A percentile compares a stretch with the other conserved stretches of the same genome.
phyloP scores from a whole-genome alignment of 2,329 filamentous ascomycete genomes.

The Verticillium alfalfae region DNA sequence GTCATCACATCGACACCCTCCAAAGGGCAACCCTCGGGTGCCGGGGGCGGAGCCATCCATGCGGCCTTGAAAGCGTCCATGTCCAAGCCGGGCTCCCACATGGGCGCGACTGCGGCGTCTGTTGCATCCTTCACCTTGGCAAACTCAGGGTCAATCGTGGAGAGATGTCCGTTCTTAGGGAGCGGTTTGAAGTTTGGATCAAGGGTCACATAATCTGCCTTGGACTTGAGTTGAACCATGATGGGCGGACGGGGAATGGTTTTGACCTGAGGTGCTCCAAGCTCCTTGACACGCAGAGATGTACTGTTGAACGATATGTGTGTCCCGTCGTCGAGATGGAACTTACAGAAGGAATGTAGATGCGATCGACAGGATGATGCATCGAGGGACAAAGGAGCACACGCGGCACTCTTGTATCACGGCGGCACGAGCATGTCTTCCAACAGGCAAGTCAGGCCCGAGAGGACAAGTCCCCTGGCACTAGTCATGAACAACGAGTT shows the following conservation, averaged over 20 bases:
- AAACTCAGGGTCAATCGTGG: constrained; percentile 23
- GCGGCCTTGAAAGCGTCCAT: constrained; percentile 20
- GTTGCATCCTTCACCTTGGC: constrained; percentile 17
- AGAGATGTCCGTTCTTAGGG: constrained; percentile 26
- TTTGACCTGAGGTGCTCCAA: no score
- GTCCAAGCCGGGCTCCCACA: constrained; percentile 21
- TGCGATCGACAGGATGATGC: neutral
- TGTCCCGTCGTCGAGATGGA: no score
- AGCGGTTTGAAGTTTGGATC: constrained; percentile 24
- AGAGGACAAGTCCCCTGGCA: neutral
- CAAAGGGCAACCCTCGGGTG: constrained; percentile 20
- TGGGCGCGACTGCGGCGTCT: constrained; percentile 15
- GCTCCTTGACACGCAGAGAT: no score
- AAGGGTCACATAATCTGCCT: constrained; percentile 19
- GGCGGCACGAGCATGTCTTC: no score
- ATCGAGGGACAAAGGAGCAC: neutral
- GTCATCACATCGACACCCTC: constrained; percentile 26
- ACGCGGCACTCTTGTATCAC: neutral
- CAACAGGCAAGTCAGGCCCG: neutral
- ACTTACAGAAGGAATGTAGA: no score
- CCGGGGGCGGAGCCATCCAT: constrained; percentile 16
- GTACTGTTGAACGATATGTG: no score
- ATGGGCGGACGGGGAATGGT: neutral
- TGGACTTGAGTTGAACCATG: constrained; percentile 19
- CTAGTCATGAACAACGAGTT: neutral